Conservation (phyloP, 1,284 basidiomycete genomes). For the Pholiota adiposa region DNA sequence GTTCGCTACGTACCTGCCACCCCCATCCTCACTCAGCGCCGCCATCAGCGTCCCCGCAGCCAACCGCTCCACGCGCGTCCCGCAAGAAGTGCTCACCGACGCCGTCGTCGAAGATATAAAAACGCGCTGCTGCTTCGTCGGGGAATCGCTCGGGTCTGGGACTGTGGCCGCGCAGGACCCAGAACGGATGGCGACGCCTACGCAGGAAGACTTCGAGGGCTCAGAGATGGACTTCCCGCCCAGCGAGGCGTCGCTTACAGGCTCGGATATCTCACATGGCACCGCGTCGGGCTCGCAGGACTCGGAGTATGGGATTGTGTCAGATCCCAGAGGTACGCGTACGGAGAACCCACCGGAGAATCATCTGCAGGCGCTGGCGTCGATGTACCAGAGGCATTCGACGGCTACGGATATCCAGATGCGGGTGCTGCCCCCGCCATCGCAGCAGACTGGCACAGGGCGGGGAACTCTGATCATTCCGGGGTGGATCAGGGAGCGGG, state of each 20-base stretch:
- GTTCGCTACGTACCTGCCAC: constrained; percentile 82
- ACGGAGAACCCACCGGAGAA: constrained; percentile 39
- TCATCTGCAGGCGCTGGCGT: constrained; percentile 65
- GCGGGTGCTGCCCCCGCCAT: constrained; percentile 63
- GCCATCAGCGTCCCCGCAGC: constrained; percentile 65
- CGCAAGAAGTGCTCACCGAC: constrained; percentile 75
- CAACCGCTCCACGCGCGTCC: constrained; percentile 66
- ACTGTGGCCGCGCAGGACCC: constrained; percentile 39
- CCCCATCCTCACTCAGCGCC: constrained; percentile 69
- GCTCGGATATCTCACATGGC: constrained; percentile 74
- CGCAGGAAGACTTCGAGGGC: constrained; percentile 42
- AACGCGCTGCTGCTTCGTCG: constrained; percentile 81
- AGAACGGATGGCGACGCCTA: constrained; percentile 34
- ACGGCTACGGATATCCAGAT: constrained; percentile 74
- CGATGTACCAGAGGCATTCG: constrained; percentile 73
- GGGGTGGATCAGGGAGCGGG: constrained; percentile 93
- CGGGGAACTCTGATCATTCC: constrained; percentile 85
- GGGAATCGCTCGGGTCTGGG: constrained; percentile 55
- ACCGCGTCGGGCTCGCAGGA: constrained; percentile 21
- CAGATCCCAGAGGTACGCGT: constrained; percentile 30
- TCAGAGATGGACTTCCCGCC: constrained; percentile 61
- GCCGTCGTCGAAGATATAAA: constrained; percentile 83
- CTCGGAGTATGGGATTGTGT: constrained; percentile 60
- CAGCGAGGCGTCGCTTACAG: constrained; percentile 60
- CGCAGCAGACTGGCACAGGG: constrained; percentile 70